A percentile compares a stretch with the other conserved stretches of the same genome.
Conservation (phyloP, 305 asterid genomes). For the Nicotiana rustica region DNA sequence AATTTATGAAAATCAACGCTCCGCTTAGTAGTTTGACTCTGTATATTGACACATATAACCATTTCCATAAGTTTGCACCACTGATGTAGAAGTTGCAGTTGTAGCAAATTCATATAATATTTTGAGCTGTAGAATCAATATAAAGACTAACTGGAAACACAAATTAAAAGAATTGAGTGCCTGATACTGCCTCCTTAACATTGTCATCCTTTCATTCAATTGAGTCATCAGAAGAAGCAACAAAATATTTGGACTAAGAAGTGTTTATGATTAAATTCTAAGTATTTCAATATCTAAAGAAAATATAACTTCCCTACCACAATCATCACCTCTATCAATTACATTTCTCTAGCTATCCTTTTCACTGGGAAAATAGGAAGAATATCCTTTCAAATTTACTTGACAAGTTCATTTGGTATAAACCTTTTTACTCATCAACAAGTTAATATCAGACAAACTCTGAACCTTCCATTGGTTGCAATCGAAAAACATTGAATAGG, state of each 20-base stretch:
- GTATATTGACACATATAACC: not conserved
- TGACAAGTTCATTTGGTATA: not conserved
- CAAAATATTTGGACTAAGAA: not conserved
- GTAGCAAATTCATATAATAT: not conserved
- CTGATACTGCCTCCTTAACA: conserved; percentile 1
- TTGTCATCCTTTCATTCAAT: not conserved
- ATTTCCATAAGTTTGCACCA: not conserved
- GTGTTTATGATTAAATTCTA: not conserved
- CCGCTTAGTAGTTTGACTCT: not conserved
- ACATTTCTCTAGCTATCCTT: not conserved
- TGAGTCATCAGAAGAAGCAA: not conserved
- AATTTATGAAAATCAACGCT: not conserved
- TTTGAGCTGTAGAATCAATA: no score
- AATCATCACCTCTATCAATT: not conserved
- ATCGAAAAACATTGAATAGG: not conserved
- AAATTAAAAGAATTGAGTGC: not conserved
- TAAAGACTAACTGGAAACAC: not conserved
- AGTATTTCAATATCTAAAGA: not conserved
- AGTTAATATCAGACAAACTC: not conserved
- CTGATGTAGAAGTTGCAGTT: not conserved
- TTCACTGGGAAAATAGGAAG: not conserved
- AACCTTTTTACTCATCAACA: not conserved
- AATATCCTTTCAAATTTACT: conserved; percentile 20
- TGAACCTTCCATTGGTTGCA: not conserved
- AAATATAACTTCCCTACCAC: not conserved